Evolutionary conservation across 208 protist genomes (phyloP).

Genomic region (Porcisia hertigi): DNA sequence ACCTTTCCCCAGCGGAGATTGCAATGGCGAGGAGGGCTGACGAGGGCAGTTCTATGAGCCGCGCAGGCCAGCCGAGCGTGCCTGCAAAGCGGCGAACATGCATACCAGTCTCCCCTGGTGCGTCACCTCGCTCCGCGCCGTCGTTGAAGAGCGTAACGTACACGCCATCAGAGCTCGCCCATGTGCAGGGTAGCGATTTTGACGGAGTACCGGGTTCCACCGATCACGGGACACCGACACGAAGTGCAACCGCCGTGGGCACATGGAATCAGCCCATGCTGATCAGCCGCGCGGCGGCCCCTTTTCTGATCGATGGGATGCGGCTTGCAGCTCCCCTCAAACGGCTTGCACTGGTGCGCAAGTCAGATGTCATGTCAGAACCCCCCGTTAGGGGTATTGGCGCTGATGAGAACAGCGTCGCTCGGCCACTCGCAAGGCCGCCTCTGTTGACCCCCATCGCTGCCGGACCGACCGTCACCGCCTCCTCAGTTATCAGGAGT

Average conservation of each 20-base stretch:
- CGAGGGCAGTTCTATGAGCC: background rate
- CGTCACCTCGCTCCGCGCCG: constrained; percentile 26
- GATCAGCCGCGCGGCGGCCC: background rate
- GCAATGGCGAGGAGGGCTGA: background rate
- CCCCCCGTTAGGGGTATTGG: background rate
- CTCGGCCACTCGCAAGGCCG: background rate
- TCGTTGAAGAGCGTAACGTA: constrained; percentile 51
- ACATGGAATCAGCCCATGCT: background rate
- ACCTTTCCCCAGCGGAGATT: constrained; percentile 13
- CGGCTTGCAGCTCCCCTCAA: constrained; percentile 18
- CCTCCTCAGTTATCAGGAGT: constrained; percentile 2
- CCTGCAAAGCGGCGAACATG: too few relatives aligned
- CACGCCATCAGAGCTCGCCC: constrained; percentile 31
- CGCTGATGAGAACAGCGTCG: background rate
- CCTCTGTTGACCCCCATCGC: background rate
- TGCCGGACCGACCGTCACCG: background rate
- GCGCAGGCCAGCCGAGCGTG: background rate
- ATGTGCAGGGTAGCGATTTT: background rate
- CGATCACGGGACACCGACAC: background rate
- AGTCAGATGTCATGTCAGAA: background rate
- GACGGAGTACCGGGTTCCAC: background rate
- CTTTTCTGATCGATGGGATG: background rate
- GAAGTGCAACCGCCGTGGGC: too few relatives aligned
- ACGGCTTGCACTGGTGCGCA: constrained; percentile 19
- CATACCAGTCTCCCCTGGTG: background rate